Evolutionary conservation across 2,329 filamentous ascomycete species (phyloP), one percentile per base, ranked within the genome.

Genomic region (Colletotrichum brevisporum): DNA sequence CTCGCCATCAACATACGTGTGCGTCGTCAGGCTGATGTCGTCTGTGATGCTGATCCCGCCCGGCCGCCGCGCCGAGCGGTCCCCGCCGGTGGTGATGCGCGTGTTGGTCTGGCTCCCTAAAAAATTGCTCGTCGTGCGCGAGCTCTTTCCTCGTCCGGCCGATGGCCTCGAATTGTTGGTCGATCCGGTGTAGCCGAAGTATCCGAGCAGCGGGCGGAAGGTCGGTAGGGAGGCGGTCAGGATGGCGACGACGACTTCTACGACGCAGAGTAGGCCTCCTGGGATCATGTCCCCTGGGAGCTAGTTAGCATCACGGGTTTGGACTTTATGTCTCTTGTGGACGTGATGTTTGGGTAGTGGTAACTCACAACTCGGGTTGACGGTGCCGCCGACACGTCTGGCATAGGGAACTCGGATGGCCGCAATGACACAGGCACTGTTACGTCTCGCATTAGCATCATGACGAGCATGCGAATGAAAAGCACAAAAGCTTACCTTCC

Each of bases 1-100:
- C 12, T 47, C 60, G 15, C 60, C 60, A 12, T 55, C 60, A 8
- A 48, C 43, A 24, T 55, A 55, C 15, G 60, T 63, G 16, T 63
- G 60, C n/a, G 60, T 63, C 60, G 52, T 55, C 51, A 63, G 21
- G 15, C 51, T 50, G 21, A 63, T 63, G 26, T 63, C 60, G 51
- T 63, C 60, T 2, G 51, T 56, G 43, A 63, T 63, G 51, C 51
- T 55, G 21, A 63, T 63, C n/a, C 31, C 31, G 31, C 60, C 60
- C 6, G 39, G 26, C 10, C 51, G 60, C 15, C 41, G 51, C 10
- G 51, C 41, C 60, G 60, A 50, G 5, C 39, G 51, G n/a, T 63
- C 52, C 18, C 52, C 51, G 24, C 52, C 60, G 15, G 41, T 48
- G 13, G 60, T 63, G 51, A 63, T 63, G 43, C 41, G 60, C 10